Evolutionary conservation across 2,329 filamentous ascomycete genomes (phyloP), one percentile per base, ranked within the genome.

Genomic region (Hymenoscyphus albidus): DNA sequence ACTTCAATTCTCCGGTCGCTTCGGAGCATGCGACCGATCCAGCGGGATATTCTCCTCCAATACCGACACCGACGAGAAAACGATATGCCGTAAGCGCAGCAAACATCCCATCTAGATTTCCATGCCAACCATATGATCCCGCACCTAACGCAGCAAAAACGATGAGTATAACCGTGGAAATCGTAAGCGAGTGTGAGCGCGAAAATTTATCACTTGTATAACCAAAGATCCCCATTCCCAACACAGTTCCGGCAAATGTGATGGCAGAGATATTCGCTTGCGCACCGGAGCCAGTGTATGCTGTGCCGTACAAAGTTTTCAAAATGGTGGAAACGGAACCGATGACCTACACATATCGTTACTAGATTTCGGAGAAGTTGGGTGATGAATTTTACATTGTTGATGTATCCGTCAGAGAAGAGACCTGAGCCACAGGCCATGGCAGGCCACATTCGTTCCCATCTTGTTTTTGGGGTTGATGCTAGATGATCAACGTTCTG

Each of bases 351-450:
- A 38, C 59, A 35, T 12, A 35, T 39, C 68, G 58, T 58, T 35
- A 44, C 16, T 2, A 27, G 22, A 22, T 38, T 38, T 18, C 9
- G 13, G 31, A 22, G 14, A n/a, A 64, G 22, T 22, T 16, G 31
- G 22, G 7, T 3, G 31, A 27, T 38, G 22, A 27, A 38, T 42
- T 79, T 71, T 78, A 92, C 91, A 73, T 91, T 92, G 78, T 96
- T 96, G 74, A 97, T 85, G 76, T 97, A 97, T 16, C 93, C 93
- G 76, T 97, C 93, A 31, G 89, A 93, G 78, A 97, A 97, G 1
- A 97, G 82, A 72, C 93, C 93, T 61, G 93, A 91, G 69, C 93
- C 93, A 74, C 92, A 96, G 55, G 93, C 93, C 70, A 97, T 88
- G 0, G 92, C 73, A 14, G 93, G 92, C 83, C 71, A 75, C 6